Percentiles rank a stretch among this genome's conserved stretches.
Evolutionary conservation across 306 rosid genomes (phyloP).

Genomic region (Acacia acuminata): DNA sequence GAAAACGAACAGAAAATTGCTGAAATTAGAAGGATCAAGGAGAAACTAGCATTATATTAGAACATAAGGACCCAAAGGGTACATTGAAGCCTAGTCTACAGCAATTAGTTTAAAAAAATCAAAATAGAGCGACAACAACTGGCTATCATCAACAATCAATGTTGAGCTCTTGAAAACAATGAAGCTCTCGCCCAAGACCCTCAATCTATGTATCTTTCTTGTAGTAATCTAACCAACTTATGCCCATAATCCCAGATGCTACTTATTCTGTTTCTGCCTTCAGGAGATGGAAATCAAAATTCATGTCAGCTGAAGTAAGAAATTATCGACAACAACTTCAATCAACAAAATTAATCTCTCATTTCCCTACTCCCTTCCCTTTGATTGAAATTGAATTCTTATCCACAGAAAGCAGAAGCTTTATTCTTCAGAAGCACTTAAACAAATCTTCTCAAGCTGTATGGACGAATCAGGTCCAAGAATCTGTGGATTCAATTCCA

Average conservation of each 20-base stretch:
- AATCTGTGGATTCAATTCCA: slow-evolving; percentile 71
- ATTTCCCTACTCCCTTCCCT: slow-evolving; percentile 36
- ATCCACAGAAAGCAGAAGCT: slow-evolving; percentile 26
- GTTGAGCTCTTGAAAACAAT: slow-evolving; percentile 38
- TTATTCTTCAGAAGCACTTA: slow-evolving; percentile 72
- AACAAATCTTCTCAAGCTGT: slow-evolving; percentile 81
- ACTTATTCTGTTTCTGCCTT: slow-evolving; percentile 43
- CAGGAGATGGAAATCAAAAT: slow-evolving; percentile 33
- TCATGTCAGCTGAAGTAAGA: slow-evolving; percentile 36
- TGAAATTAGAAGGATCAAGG: not conserved
- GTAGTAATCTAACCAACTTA: slow-evolving; percentile 42
- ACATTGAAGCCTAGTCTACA: not conserved
- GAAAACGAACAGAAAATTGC: not conserved
- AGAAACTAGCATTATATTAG: not conserved
- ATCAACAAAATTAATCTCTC: slow-evolving; percentile 29
- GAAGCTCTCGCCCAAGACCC: slow-evolving; percentile 45
- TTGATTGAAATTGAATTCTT: slow-evolving; percentile 25
- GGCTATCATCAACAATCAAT: slow-evolving; percentile 32
- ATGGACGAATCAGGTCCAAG: slow-evolving; percentile 84
- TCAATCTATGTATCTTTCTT: slow-evolving; percentile 49
- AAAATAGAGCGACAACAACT: slow-evolving; percentile 16
- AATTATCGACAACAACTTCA: slow-evolving; percentile 37
- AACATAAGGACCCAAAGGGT: not conserved
- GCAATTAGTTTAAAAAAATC: not conserved
- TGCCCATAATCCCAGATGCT: slow-evolving; percentile 35